phyloP scores from a whole-genome alignment of 768 basidiomycete genomes.

The Russula vinacea region DNA sequence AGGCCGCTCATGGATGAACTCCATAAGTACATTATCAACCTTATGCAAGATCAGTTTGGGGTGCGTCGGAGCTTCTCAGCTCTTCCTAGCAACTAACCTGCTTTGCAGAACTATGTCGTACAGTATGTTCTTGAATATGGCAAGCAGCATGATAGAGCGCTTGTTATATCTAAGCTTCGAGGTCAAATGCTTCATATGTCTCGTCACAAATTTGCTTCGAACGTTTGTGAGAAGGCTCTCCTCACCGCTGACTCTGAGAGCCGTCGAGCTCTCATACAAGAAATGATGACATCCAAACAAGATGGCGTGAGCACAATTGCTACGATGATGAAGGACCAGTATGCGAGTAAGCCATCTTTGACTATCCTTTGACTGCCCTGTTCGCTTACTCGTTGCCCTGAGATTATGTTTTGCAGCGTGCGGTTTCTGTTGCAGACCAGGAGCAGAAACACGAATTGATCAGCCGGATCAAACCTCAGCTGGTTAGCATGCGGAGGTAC shows the following conservation, averaged over 20 bases:
- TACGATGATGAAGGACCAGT: slow-evolving; percentile 83
- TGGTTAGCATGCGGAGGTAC: slow-evolving; percentile 66
- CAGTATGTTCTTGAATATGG: slow-evolving; percentile 91
- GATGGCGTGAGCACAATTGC: slow-evolving; percentile 68
- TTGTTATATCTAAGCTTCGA: slow-evolving; percentile 64
- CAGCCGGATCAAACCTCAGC: slow-evolving; percentile 59
- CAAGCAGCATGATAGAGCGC: slow-evolving; percentile 58
- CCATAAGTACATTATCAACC: slow-evolving; percentile 59
- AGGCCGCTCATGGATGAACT: slow-evolving; percentile 79
- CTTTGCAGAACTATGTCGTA: slow-evolving; percentile 81
- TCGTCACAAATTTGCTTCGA: slow-evolving; percentile 90
- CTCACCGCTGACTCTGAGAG: slow-evolving; percentile 59
- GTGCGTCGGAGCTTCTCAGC: slow-evolving; percentile 44
- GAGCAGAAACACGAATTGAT: slow-evolving; percentile 69
- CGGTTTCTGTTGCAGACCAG: slow-evolving; percentile 62
- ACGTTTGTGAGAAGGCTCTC: slow-evolving; percentile 92
- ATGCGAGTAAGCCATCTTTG: slow-evolving; percentile 60
- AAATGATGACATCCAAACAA: slow-evolving; percentile 64
- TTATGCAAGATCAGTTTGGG: slow-evolving; percentile 92
- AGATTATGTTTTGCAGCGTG: slow-evolving; percentile 88
- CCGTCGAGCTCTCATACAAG: slow-evolving; percentile 70
- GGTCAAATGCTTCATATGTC: slow-evolving; percentile 79
- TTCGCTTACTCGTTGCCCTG: slow-evolving; percentile 14
- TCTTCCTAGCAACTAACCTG: slow-evolving; percentile 25
- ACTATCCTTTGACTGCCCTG: neutral